These are phyloP conservation scores for Pythium rhizo-oryzae DNA, from an alignment of 352 stramenopile genomes.

Conservation along the genomic window DNA sequence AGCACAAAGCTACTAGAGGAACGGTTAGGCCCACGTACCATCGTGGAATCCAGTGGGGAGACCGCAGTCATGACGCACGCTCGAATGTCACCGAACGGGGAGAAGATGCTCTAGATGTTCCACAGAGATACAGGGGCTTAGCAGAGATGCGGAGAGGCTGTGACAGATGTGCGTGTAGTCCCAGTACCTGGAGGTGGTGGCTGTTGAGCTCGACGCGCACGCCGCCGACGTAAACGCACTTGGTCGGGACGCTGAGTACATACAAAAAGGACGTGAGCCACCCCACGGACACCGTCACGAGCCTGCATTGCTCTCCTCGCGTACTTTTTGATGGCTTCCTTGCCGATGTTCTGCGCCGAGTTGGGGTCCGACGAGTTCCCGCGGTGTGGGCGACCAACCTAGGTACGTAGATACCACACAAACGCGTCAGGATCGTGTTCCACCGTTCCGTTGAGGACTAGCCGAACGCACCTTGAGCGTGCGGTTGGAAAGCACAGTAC, in stretches of 20 bases:
- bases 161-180: background rate
- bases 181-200: slow-evolving; percentile 65
- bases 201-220: slow-evolving; percentile 78
- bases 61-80: slow-evolving; percentile 68
- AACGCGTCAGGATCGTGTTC: background rate
- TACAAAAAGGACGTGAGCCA: background rate
- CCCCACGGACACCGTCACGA: too few relatives aligned
- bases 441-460: background rate
- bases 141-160: background rate
- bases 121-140: background rate
- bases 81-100: slow-evolving; percentile 68
- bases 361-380: slow-evolving; percentile 64
- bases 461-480: slow-evolving; percentile 50
- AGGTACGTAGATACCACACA: background rate
- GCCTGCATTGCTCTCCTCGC: too few relatives aligned
- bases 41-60: slow-evolving; percentile 53
- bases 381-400: slow-evolving; percentile 75
- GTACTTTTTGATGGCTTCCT: slow-evolving; percentile 80
- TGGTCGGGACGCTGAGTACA: slow-evolving; percentile 54
- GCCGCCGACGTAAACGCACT: slow-evolving; percentile 73
- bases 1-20: too few relatives aligned
- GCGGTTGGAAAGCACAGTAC: slow-evolving; percentile 58
- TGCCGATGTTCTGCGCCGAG: slow-evolving; percentile 56
- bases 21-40: slow-evolving; percentile 31
- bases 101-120: slow-evolving; percentile 67